A percentile compares a stretch with the other conserved stretches of the same genome.
Conservation (phyloP, 2,329 filamentous ascomycete genomes). For the Scolecobasidium constrictum region DNA sequence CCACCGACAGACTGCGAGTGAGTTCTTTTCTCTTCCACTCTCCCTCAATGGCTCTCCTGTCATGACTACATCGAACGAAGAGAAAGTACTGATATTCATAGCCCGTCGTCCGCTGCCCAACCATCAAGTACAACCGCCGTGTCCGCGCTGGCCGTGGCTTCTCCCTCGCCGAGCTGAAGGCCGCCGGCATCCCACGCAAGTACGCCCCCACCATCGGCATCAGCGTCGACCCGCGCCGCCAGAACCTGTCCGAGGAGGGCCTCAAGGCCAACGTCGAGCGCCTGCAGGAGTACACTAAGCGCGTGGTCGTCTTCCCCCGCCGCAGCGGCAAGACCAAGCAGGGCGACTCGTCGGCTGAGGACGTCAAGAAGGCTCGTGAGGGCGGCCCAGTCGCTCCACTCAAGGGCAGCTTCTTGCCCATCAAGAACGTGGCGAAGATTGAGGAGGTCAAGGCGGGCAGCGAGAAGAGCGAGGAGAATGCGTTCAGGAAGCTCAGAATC, state of each 20-base stretch:
- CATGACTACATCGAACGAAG: no score
- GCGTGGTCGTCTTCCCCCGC: conserved; percentile 95
- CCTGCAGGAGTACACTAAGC: conserved; percentile 94
- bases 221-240: conserved; percentile 87
- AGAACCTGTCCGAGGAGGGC: conserved; percentile 94
- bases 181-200: conserved; percentile 89
- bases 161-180: conserved; percentile 96
- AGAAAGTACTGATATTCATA: no score
- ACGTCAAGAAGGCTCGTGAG: conserved; percentile 58
- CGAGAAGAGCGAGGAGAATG: conserved; percentile 64
- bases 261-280: conserved; percentile 91
- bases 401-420: conserved; percentile 55
- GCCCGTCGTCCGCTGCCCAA: conserved; percentile 93
- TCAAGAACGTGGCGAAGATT: conserved; percentile 61
- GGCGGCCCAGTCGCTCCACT: conserved; percentile 40
- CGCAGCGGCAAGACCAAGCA: conserved; percentile 89
- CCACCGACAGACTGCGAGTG: conserved; percentile 82
- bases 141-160: conserved; percentile 95
- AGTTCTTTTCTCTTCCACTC: no score
- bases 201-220: conserved; percentile 95
- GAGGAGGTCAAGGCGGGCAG: conserved; percentile 70
- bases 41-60: no score
- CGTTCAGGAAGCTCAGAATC: conserved; percentile 76
- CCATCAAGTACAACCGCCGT: conserved; percentile 98
- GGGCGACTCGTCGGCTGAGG: conserved; percentile 76